Evolutionary conservation across 2,329 filamentous ascomycete species (phyloP), one percentile per base, ranked within the genome.

Genomic region (Claviceps sp.): DNA sequence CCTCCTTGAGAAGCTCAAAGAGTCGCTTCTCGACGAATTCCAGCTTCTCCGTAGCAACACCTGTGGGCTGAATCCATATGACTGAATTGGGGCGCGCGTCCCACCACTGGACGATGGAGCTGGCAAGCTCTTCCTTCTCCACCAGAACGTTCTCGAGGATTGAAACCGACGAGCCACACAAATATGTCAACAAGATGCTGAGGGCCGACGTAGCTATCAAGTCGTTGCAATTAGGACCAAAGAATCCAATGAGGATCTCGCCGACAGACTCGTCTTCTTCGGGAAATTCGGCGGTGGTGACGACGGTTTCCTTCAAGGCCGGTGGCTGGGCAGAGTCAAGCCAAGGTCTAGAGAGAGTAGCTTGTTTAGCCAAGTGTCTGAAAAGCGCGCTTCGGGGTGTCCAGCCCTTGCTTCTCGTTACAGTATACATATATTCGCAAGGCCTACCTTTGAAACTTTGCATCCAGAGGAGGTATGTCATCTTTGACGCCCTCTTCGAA

Each of bases 191-290:
- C 2, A 94, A 70, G 49, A 95, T 80, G 56, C 86, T 86, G 3
- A 96, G 70, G 1, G 90, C 93, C 14, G 83, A 83, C 11, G 79
- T 78, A 42, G 77, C 71, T 23, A 86, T 64, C 2, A 78, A 66
- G 59, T 96, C 82, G 50, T 79, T 85, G 65, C 85, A 89, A 59
- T 84, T 77, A 0, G 93, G 93, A 0, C 93, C 93, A 51, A 97
- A 82, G 69, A 94, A 95, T 1, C 79, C 85, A 20, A 96, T 82
- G 47, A 88, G 72, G 48, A 97, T 82, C 63, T 97, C 91, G 39
- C 93, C 93, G 52, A 83, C 86, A 0, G 88, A 91, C 64, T 98
- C 93, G 58, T 98, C 93, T 61, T 96, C 91, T 64, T 98, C 93
- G 0, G 93, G 93, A 60, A 98, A 98, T 56, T 95, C 84, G 29